Evolutionary conservation across 163 green algal genomes (phyloP), one percentile per base, ranked within the genome.

Genomic region (Prototheca cutis): DNA sequence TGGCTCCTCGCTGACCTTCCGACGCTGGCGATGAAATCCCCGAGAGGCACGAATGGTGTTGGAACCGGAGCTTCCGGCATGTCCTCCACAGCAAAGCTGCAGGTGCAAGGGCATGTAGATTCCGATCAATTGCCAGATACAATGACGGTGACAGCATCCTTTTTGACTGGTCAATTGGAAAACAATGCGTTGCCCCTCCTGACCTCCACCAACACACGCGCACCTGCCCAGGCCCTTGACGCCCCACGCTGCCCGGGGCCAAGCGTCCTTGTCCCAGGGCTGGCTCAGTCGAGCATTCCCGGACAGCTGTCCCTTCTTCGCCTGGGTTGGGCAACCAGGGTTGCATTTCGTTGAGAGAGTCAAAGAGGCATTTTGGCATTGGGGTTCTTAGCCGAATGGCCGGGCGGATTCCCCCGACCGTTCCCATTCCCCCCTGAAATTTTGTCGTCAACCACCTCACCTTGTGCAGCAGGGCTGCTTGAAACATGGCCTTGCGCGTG

Each of bases 241-340:
- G 45, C 66, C 87, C 79, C 77, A 90, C 17, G 62, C 81, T 18
- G 55, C 65, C 18, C 67, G 61, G 3, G 82, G 82, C 82, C 82
- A 90, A 13, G 65, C 53, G 17, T 66, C 58, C 4, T 63, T 58
- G 51, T 73, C 59, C 70, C 70, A 73, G 15, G 21, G 2, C 10
- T 25, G 4, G 48, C 67, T 58, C 58, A 59, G 59, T 28, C 58
- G 36, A 10, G 62, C 32, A 24, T 13, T 23, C 33, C 52, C 32
- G 24, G 45, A 42, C 61, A 67, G 34, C 40, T 53, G 42, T 39
- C 61, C 61, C 42, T 51, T 51, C 5, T 23, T 19, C 42, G 42
- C 42, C 42, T 51, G 42, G 18, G 10, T 7, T 0, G 10, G 13
- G 42, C n/a, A n/a, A n/a, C n/a, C n/a, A n/a, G n/a, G n/a, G n/a